phyloP scores from a whole-genome alignment of 1,284 basidiomycete species.

The Ganoderma multipileum region DNA sequence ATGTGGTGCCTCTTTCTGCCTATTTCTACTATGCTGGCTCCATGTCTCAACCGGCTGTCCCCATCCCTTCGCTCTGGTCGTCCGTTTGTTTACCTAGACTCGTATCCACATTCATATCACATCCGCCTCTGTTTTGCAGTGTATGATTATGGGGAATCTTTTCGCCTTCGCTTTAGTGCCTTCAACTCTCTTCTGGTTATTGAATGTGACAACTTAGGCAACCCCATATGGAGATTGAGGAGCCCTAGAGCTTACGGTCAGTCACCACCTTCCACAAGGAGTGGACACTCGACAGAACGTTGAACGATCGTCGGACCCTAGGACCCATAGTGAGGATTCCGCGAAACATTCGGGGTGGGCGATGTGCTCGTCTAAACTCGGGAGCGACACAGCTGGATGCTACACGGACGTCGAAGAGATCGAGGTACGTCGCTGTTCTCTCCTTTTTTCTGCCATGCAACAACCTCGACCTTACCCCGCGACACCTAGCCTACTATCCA shows the following conservation, averaged over 20 bases:
- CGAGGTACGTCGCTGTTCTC: constrained; percentile 58
- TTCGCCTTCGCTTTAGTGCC: too few species aligned
- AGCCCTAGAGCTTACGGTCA: constrained; percentile 75
- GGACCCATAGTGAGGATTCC: constrained; percentile 81
- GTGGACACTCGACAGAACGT: background rate
- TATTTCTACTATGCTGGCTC: too few species aligned
- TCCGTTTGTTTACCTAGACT: too few species aligned
- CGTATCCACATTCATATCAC: too few species aligned
- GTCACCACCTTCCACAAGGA: constrained; percentile 25
- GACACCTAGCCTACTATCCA: constrained; percentile 39
- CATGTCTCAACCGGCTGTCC: too few species aligned
- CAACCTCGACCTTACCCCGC: background rate
- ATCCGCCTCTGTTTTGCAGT: too few species aligned
- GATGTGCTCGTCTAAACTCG: constrained; percentile 76
- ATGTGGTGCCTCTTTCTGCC: too few species aligned
- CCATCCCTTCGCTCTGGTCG: too few species aligned
- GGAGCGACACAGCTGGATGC: constrained; percentile 94
- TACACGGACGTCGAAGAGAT: constrained; percentile 79
- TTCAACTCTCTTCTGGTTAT: too few species aligned
- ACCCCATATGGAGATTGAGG: constrained; percentile 75
- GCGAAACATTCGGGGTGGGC: constrained; percentile 74
- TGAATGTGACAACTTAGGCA: constrained; percentile 55
- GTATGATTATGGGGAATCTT: too few species aligned
- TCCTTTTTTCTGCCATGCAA: background rate
- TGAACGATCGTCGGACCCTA: constrained; percentile 38